Conservation (phyloP, 495 filamentous ascomycete genomes). For the Tetracladium setigerum region DNA sequence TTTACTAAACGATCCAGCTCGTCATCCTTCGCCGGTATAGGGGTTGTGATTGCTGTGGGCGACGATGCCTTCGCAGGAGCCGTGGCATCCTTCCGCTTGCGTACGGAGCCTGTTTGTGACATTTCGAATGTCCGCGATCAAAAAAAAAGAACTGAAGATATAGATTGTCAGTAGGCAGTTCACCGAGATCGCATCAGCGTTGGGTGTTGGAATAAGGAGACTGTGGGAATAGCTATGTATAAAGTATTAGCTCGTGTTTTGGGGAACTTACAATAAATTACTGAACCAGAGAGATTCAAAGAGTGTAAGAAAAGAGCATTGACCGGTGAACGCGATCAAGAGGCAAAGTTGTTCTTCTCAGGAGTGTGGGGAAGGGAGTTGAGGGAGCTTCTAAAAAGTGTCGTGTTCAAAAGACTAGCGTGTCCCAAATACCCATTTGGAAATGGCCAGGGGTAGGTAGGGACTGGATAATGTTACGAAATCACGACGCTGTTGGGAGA, state of each 20-base stretch:
- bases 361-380: neutral
- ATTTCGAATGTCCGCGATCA: slow-evolving; percentile 8
- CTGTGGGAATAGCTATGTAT: too few species aligned
- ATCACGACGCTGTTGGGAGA: too few species aligned
- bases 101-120: slow-evolving; percentile 34
- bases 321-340: slow-evolving; percentile 16
- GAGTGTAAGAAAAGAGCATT: slow-evolving; percentile 18
- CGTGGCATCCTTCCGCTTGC: slow-evolving; percentile 43
- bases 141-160: slow-evolving; percentile 3
- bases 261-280: too few species aligned
- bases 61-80: slow-evolving; percentile 34
- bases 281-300: slow-evolving; percentile 8
- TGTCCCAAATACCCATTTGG: neutral
- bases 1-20: slow-evolving; percentile 36
- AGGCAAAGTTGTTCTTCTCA: slow-evolving; percentile 13
- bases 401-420: neutral
- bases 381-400: too few species aligned
- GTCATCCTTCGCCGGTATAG: slow-evolving; percentile 33
- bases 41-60: slow-evolving; percentile 19
- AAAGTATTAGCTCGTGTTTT: too few species aligned
- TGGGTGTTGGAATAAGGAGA: neutral
- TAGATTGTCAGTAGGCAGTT: neutral
- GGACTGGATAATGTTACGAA: too few species aligned
- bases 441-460: too few species aligned
- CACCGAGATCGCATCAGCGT: too few species aligned